phyloP scores from a whole-genome alignment of 139 green algal species.

The Micractinium sp. region DNA sequence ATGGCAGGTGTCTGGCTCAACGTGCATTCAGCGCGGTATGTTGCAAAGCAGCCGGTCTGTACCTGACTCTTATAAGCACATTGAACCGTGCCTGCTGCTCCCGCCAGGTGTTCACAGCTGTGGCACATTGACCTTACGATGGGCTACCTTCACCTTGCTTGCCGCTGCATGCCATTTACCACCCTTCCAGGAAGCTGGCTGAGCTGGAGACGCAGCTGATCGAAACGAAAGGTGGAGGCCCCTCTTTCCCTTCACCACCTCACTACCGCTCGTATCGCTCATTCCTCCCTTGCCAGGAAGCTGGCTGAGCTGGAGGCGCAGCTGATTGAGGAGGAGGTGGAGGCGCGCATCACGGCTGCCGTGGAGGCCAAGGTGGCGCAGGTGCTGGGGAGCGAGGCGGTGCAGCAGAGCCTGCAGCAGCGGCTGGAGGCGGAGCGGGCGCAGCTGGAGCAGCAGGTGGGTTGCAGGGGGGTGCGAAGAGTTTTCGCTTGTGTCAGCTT shows the following conservation, averaged over 20 bases:
- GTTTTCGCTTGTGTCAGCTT: too few relatives aligned
- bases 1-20: not conserved
- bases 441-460: conserved; percentile 62
- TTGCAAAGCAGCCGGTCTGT: too few relatives aligned
- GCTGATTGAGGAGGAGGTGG: conserved; percentile 59
- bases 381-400: conserved; percentile 55
- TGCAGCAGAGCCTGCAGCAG: conserved; percentile 58
- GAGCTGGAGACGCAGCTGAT: conserved; percentile 53
- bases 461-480: not conserved
- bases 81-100: too few relatives aligned
- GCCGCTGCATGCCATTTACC: too few relatives aligned
- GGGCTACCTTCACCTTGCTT: too few relatives aligned
- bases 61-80: too few relatives aligned
- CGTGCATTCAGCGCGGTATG: too few relatives aligned
- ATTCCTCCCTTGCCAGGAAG: not conserved
- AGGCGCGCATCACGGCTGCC: conserved; percentile 30
- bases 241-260: too few relatives aligned
- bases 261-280: not conserved
- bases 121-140: too few relatives aligned
- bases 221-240: conserved; percentile 49
- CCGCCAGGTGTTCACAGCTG: too few relatives aligned
- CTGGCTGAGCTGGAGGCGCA: conserved; percentile 45
- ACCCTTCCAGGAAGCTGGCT: conserved; percentile 30
- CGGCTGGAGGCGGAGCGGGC: conserved; percentile 57
- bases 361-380: conserved; percentile 60